Conservation (phyloP, 192 early-diverging fungal genomes). For the Coemansia sp. region DNA sequence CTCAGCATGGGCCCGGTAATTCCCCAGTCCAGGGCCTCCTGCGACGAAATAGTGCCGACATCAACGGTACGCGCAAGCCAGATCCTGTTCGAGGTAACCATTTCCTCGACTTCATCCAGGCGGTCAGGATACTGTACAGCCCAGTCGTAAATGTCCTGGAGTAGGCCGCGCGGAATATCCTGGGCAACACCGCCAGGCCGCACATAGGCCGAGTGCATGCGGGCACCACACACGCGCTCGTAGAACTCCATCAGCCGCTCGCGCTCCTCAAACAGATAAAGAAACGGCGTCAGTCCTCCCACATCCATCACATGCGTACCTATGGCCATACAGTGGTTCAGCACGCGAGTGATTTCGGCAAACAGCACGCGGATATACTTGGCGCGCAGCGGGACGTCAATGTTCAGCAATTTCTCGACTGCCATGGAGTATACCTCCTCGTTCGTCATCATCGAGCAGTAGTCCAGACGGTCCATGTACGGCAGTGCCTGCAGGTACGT, state of each 20-base stretch:
- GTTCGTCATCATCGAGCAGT: conserved; percentile 99
- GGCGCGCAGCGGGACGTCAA: conserved; percentile 89
- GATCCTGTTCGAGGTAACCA: conserved; percentile 90
- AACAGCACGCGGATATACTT: conserved; percentile 98
- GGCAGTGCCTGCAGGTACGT: conserved; percentile 97
- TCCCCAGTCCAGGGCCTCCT: conserved; percentile 89
- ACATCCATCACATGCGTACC: conserved; percentile 98
- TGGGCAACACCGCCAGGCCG: conserved; percentile 93
- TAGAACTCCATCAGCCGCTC: conserved; percentile 99
- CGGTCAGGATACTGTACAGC: conserved; percentile 85
- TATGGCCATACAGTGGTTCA: conserved; percentile 98
- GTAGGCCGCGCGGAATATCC: conserved; percentile 88
- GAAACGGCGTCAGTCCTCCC: conserved; percentile 95
- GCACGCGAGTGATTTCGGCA: conserved; percentile 95
- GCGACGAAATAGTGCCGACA: conserved; percentile 82
- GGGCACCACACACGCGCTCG: conserved; percentile 96
- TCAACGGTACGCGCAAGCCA: conserved; percentile 89
- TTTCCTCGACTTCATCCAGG: conserved; percentile 94
- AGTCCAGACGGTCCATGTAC: conserved; percentile 98
- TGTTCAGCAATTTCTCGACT: conserved; percentile 97
- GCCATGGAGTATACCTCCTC: conserved; percentile 97
- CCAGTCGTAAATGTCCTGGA: conserved; percentile 97
- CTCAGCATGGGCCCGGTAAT: conserved; percentile 96
- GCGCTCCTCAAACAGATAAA: conserved; percentile 99
- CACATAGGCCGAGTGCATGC: conserved; percentile 97